Base-by-base conservation (phyloP, 1,284 basidiomycete genomes). In the Megacollybia platyphylla region DNA sequence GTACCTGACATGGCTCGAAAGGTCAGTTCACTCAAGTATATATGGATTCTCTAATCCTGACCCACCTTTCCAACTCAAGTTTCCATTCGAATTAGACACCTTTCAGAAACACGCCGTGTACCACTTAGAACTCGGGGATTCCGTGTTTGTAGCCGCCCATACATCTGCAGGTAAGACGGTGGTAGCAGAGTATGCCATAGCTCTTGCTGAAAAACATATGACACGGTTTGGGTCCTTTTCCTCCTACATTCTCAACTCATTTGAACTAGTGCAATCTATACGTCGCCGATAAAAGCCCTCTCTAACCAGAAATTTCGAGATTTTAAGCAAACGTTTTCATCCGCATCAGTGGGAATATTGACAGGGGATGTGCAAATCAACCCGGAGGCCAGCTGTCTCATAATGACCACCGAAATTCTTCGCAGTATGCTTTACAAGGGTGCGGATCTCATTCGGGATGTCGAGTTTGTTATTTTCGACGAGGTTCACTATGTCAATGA, bases 401-500 rank as follows among this genome's bases (percentile, higher is more conserved):
- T 99, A 49, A 93, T 94, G 91, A 93, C 91, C 7, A 99, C 96
- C n/a, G 96, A 99, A 63, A 98, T 99, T 58, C 60, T 99, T 52
- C 75, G 96, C 51, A 96, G 90, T 58, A 98, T 99, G 96, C 73
- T 97, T 27, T 97, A 97, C 68, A 96, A 96, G 59, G 96, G 96
- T 3, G 96, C 96, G 10, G 96, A 98, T 62, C 70, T 99, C 27
- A 98, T 99, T 53, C 79, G 96, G 37, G 96, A 99, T 60, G 93
- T 99, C 37, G 96, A 98, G 58, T 99, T 97, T 58, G 96, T 99
- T 20, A 96, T 99, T 49, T 99, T 99, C 55, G 96, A 99, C 59
- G 96, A 99, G 60, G 96, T 99, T 9, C 96, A 99, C 64, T 99
- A 99, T 60, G 93, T 99, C 45, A 99, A 98, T 58, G 96, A 99